A percentile compares a stretch with the other conserved stretches of the same genome.
Conservation (phyloP, 2,329 filamentous ascomycete species). For the Penicillium corylophilum region DNA sequence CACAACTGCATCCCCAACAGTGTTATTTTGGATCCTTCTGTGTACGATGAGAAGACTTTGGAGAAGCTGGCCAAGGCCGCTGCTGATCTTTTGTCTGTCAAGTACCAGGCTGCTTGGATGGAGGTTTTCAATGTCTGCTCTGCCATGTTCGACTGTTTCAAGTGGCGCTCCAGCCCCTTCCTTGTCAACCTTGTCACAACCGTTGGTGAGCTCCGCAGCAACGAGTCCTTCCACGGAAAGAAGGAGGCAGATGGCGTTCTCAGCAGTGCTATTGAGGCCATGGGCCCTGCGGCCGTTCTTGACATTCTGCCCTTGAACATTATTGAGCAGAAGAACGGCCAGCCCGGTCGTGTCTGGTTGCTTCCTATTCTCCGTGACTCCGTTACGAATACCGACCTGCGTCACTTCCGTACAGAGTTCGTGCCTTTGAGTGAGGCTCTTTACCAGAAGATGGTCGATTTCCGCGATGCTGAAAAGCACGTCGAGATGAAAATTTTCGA, state of each 20-base stretch:
- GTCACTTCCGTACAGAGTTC: conserved; percentile 82
- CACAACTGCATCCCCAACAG: conserved; percentile 82
- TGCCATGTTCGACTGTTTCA: conserved; percentile 80
- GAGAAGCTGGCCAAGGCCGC: conserved; percentile 73
- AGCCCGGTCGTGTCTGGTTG: conserved; percentile 90
- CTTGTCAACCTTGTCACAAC: conserved; percentile 72
- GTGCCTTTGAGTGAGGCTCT: conserved; percentile 86
- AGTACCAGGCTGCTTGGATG: conserved; percentile 91
- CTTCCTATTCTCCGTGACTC: conserved; percentile 87
- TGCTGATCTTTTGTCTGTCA: conserved; percentile 75
- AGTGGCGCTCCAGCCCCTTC: conserved; percentile 80
- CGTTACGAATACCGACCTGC: conserved; percentile 81
- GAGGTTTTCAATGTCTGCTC: conserved; percentile 89
- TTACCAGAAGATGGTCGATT: conserved; percentile 83
- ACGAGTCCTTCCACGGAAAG: conserved; percentile 86
- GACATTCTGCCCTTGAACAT: conserved; percentile 84
- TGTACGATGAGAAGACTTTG: conserved; percentile 87
- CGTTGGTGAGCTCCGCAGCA: conserved; percentile 82
- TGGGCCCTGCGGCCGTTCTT: conserved; percentile 84
- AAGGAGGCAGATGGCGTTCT: conserved; percentile 92
- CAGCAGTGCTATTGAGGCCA: conserved; percentile 80
- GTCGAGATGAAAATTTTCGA: conserved; percentile 98
- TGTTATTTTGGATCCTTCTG: conserved; percentile 81
- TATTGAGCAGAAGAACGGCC: conserved; percentile 69
- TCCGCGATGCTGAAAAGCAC: conserved; percentile 79